A percentile compares a stretch with the other conserved stretches of the same genome.
phyloP scores from a whole-genome alignment of 2,329 filamentous ascomycete genomes.

The Sporothrix luriei region DNA sequence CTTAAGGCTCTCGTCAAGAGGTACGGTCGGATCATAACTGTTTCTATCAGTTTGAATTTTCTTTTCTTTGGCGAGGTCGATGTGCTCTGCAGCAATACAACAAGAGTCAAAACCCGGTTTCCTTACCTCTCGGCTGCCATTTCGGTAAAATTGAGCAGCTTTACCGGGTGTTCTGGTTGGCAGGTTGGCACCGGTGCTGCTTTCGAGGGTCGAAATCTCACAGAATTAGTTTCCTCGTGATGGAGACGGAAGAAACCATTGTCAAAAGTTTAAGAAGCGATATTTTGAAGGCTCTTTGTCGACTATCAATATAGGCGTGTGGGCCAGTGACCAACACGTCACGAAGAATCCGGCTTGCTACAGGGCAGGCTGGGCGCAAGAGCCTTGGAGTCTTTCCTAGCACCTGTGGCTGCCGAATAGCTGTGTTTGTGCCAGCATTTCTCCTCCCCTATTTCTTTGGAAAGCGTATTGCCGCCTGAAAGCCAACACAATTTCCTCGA shows the following conservation, averaged over 20 bases:
- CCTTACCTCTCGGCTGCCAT: conserved; percentile 33
- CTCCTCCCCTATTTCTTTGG: conserved; percentile 11
- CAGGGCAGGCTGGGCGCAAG: conserved; percentile 29
- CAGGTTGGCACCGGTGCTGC: not conserved
- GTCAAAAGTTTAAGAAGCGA: conserved; percentile 24
- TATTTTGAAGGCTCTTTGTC: conserved; percentile 31
- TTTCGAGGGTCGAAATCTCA: not conserved
- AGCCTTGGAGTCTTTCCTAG: conserved; percentile 31
- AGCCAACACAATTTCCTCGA: conserved; percentile 40
- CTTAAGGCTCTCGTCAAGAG: conserved; percentile 61
- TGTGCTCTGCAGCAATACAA: not conserved
- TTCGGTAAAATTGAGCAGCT: not conserved
- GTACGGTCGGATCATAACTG: conserved; percentile 53
- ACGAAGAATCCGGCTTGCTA: conserved; percentile 13
- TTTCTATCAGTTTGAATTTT: conserved; percentile 33
- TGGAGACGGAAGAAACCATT: conserved; percentile 6
- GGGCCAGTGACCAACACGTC: conserved; percentile 29
- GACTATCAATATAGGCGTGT: conserved; percentile 32
- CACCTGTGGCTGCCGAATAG: conserved; percentile 30
- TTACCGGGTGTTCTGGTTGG: not conserved
- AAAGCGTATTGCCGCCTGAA: conserved; percentile 30
- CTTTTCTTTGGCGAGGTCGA: not conserved
- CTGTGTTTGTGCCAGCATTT: conserved; percentile 17
- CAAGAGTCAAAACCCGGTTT: not conserved
- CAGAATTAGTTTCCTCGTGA: not conserved